Evolutionary conservation across 225 moss, liverwort and hornwort species (phyloP).

Genomic region (Physcomitrellopsis africana): DNA sequence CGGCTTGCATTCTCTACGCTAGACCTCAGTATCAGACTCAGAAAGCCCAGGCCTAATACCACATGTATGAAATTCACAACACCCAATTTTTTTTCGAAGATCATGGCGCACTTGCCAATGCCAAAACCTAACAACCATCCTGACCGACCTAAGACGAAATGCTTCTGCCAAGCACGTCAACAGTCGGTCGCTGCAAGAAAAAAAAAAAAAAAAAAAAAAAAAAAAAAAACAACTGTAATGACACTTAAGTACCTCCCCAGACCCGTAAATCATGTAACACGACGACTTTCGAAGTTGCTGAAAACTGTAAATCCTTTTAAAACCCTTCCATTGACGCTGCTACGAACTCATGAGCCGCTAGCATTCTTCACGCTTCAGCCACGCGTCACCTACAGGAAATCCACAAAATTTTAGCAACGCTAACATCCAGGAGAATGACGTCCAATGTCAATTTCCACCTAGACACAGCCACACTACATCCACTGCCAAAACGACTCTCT

Average conservation of each 20-base stretch:
- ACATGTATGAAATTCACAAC: conserved; percentile 2
- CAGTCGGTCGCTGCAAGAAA: neutral
- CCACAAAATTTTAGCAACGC: neutral
- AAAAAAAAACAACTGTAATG: neutral
- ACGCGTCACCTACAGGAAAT: neutral
- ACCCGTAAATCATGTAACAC: neutral
- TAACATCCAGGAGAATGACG: neutral
- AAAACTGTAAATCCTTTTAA: neutral
- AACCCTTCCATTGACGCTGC: neutral
- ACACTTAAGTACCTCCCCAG: too few species aligned
- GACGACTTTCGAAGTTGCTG: neutral
- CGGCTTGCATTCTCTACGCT: neutral
- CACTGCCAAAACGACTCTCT: too few species aligned
- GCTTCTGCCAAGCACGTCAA: conserved; percentile 12
- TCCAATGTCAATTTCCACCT: neutral
- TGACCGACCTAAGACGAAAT: neutral
- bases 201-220: neutral
- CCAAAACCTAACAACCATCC: neutral
- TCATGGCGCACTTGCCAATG: neutral
- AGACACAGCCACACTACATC: neutral
- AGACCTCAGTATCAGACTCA: neutral
- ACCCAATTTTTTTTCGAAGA: neutral
- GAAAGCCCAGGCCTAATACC: neutral
- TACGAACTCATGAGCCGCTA: neutral
- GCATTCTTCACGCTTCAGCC: neutral